phyloP scores from a whole-genome alignment of 805 yeast genomes.

The Candida chilensis region DNA sequence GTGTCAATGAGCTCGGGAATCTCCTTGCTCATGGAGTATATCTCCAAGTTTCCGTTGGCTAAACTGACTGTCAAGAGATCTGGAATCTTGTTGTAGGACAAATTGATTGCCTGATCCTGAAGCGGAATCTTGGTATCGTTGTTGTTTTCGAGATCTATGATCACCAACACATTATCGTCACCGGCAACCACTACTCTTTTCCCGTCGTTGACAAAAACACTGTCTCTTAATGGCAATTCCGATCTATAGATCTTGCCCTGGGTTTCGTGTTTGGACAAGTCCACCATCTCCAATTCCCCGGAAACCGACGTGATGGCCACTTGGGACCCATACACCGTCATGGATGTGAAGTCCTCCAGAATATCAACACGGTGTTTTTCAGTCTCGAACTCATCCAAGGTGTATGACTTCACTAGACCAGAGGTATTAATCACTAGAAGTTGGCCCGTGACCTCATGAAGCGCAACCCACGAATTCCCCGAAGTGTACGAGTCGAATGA shows the following conservation, averaged over 20 bases:
- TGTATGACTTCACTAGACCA: no score
- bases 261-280: constrained; percentile 8
- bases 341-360: no score
- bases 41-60: constrained; percentile 47
- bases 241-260: no score
- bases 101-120: constrained; percentile 46
- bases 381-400: no score
- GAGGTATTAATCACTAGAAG: no score
- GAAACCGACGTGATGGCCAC: constrained; percentile 20
- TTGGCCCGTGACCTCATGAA: no score
- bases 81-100: constrained; percentile 47
- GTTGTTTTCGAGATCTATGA: constrained; percentile 29
- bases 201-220: constrained; percentile 52
- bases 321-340: no score
- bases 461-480: no score
- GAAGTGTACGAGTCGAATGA: no score
- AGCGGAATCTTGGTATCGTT: constrained; percentile 22
- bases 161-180: constrained; percentile 47
- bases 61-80: constrained; percentile 51
- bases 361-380: no score
- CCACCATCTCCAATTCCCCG: constrained; percentile 22
- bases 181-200: constrained; percentile 55
- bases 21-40: no score
- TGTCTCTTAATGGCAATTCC: constrained; percentile 39
- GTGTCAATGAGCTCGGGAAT: no score